Conservation (phyloP, 495 filamentous ascomycete species). For the Trichocladium antarcticum region DNA sequence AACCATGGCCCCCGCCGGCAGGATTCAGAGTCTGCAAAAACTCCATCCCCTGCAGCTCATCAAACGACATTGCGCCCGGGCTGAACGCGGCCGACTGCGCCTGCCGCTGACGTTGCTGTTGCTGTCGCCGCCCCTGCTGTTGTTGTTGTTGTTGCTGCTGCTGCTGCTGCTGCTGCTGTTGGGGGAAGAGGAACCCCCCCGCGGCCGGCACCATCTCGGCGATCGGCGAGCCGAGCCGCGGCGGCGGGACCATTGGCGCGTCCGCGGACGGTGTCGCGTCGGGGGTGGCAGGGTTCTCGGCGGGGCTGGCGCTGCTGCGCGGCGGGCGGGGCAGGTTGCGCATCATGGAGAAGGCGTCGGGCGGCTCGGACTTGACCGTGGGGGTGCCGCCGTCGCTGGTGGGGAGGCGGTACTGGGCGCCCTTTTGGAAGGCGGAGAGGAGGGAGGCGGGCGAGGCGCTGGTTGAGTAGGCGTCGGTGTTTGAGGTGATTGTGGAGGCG, state of each 20-base stretch:
- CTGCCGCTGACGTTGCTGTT: constrained; percentile 6
- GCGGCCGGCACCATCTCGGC: too few species aligned
- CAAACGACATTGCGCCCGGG: constrained; percentile 21
- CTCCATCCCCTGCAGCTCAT: constrained; percentile 38
- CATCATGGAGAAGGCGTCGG: constrained; percentile 22
- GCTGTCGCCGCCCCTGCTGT: constrained; percentile 11
- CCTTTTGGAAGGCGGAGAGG: constrained; percentile 13
- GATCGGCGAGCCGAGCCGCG: not conserved
- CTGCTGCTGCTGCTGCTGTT: constrained; percentile 8
- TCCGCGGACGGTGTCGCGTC: constrained; percentile 8
- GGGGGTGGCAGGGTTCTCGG: constrained; percentile 21
- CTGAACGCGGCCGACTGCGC: constrained; percentile 8
- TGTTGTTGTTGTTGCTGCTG: constrained; percentile 4
- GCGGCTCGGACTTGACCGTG: constrained; percentile 29
- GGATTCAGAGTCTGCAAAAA: constrained; percentile 29
- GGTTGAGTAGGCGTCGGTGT: constrained; percentile 21
- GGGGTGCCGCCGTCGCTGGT: not conserved
- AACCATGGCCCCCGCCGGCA: not conserved
- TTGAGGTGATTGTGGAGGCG: not conserved
- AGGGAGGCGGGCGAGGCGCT: constrained; percentile 11
- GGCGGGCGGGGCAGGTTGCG: constrained; percentile 26
- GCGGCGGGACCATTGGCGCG: not conserved
- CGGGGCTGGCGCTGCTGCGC: constrained; percentile 26
- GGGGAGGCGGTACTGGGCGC: constrained; percentile 16
- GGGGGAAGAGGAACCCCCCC: too few species aligned